Conservation (phyloP, 2,329 filamentous ascomycete species). For the Neurospora sp. region DNA sequence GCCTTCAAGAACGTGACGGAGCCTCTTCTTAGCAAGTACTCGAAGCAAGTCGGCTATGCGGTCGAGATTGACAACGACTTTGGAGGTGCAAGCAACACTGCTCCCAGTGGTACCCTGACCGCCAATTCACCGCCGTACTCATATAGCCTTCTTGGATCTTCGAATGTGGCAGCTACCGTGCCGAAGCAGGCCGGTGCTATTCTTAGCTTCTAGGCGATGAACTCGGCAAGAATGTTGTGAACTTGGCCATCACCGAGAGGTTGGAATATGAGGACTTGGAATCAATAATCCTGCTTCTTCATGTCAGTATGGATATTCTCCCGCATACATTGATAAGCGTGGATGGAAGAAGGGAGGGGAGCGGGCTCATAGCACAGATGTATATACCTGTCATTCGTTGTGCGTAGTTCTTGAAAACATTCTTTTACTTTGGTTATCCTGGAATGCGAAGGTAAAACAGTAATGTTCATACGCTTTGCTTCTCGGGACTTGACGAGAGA, state of each 20-base stretch:
- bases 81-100: constrained; percentile 36
- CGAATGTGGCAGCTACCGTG: constrained; percentile 24
- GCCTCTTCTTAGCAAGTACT: constrained; percentile 30
- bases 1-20: constrained; percentile 32
- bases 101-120: constrained; percentile 39
- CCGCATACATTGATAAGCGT: neutral
- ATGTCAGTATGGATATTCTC: neutral
- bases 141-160: constrained; percentile 41
- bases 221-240: neutral
- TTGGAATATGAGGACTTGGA: neutral
- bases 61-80: constrained; percentile 32
- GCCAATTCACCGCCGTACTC: constrained; percentile 35
- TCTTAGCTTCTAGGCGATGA: constrained; percentile 6
- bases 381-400: neutral
- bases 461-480: neutral
- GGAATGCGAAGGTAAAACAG: neutral
- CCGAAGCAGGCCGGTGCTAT: constrained; percentile 12
- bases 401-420: neutral
- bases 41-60: constrained; percentile 30
- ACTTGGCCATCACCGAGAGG: neutral
- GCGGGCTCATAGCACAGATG: neutral
- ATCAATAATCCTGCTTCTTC: neutral
- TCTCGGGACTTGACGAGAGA: neutral
- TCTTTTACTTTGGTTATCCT: neutral
- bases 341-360: neutral